Evolutionary conservation across 208 protist genomes (phyloP).

Genomic region (Phytomonas sp.): DNA sequence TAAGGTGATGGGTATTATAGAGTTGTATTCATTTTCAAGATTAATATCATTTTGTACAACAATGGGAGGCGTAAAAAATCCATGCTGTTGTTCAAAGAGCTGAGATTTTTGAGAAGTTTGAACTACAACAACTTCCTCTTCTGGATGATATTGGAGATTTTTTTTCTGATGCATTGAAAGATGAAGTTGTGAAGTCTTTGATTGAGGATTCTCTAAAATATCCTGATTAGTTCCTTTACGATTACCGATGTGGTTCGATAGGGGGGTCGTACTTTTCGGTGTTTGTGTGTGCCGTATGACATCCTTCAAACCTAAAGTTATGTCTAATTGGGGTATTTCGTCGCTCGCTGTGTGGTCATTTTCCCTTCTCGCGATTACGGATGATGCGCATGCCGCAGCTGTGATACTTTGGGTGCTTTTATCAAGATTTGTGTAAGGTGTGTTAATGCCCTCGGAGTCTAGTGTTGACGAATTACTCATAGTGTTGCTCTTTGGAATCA

Average conservation of each 20-base stretch:
- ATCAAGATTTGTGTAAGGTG: neutral
- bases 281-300: neutral
- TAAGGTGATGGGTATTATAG: constrained; percentile 14
- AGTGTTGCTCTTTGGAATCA: neutral
- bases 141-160: neutral
- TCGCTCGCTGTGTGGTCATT: neutral
- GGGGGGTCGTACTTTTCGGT: neutral
- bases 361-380: neutral
- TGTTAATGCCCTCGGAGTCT: neutral
- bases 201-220: neutral
- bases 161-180: neutral
- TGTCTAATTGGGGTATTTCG: neutral
- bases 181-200: neutral
- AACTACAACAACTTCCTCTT: neutral
- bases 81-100: neutral
- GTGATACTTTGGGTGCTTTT: neutral
- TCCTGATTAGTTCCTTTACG: neutral
- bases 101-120: neutral
- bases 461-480: neutral
- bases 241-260: neutral
- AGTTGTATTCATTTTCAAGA: neutral
- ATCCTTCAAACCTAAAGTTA: neutral
- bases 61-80: neutral
- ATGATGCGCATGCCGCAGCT: neutral
- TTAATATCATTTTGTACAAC: constrained; percentile 7